phyloP scores from a whole-genome alignment of 2,329 filamentous ascomycete genomes.

The Aureobasidium leucospermi region DNA sequence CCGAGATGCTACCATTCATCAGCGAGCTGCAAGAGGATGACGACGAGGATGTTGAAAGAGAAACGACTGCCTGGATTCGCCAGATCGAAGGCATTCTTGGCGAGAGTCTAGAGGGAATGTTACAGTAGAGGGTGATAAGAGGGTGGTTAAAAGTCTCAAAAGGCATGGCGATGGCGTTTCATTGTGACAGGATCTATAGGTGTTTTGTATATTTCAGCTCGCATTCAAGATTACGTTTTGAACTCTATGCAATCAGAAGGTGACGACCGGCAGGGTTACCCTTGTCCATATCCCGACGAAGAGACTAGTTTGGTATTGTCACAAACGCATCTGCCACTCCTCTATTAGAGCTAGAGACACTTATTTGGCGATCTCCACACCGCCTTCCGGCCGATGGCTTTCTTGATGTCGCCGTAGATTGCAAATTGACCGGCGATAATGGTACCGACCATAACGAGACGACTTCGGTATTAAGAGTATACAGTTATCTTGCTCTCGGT shows the following conservation, averaged over 20 bases:
- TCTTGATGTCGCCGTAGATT: too few relatives aligned
- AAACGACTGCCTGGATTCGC: conserved; percentile 83
- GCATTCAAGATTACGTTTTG: background rate
- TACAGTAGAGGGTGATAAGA: conserved; percentile 33
- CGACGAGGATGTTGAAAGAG: conserved; percentile 83
- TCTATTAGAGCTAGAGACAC: background rate
- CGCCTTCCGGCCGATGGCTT: too few relatives aligned
- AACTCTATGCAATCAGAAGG: background rate
- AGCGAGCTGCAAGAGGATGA: conserved; percentile 95
- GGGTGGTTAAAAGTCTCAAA: background rate
- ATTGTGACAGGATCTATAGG: background rate
- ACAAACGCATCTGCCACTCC: background rate
- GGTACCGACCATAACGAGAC: too few relatives aligned
- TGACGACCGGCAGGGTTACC: too few relatives aligned
- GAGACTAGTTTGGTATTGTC: background rate
- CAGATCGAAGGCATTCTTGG: conserved; percentile 84
- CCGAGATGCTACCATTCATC: conserved; percentile 95
- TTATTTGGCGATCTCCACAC: conserved; percentile 49
- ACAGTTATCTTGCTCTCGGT: too few relatives aligned
- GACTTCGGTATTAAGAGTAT: too few relatives aligned
- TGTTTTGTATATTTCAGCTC: conserved; percentile 1
- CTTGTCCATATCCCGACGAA: too few relatives aligned
- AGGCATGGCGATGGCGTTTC: conserved; percentile 9
- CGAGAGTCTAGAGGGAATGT: conserved; percentile 85
- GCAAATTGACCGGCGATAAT: too few relatives aligned